Base-by-base conservation (phyloP, 352 stramenopile genomes). In the Globisporangium irregulare region DNA sequence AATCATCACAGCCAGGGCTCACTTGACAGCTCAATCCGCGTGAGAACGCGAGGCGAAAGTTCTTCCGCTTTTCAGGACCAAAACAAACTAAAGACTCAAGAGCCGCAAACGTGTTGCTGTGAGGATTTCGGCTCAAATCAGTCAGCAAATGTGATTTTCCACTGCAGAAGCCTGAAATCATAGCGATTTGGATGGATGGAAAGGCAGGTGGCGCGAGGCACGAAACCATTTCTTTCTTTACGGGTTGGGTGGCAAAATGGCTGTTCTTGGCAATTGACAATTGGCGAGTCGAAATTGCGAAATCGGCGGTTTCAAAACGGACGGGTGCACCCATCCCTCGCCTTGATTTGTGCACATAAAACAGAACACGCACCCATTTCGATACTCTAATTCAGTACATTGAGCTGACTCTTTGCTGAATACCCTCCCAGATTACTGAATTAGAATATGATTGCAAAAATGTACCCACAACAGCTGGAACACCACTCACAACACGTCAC, bases 401-500 rank as follows among this genome's bases (percentile, higher is more conserved):
- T 7, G 2, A 24, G 27, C 9, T 6, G 24, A 18, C 24, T 55
- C 6, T 5, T 25, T 7, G 25, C n/a, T n/a, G 15, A 27, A 25
- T 32, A 25, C 4, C 3, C 4, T 25, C 3, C 20, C 48, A 25
- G 3, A 14, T 7, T 55, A 55, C 48, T 55, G n/a, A 55, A 24
- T 27, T 27, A 55, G n/a, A 20, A 25, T 22, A 12, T 27, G 18
- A 4, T 4, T 1, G 5, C 5, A 25, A 53, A 54, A 29, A 18
- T 55, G 48, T 55, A 55, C 48, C 48, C 48, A 55, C 48, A 55
- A 29, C 48, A 18, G 48, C 7, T 18, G n/a, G n/a, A 55, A 14
- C 20, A 55, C 15, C 48, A 55, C 48, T 55, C 48, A 27, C 48
- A 55, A n/a, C 48, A 22, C n/a, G 48, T 55, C 48, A 55, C 22